A percentile compares a stretch with the other conserved stretches of the same genome.
These are phyloP conservation scores for Ceratobasidium sp. DNA, from an alignment of 1,284 basidiomycete genomes.

Conservation along the genomic window DNA sequence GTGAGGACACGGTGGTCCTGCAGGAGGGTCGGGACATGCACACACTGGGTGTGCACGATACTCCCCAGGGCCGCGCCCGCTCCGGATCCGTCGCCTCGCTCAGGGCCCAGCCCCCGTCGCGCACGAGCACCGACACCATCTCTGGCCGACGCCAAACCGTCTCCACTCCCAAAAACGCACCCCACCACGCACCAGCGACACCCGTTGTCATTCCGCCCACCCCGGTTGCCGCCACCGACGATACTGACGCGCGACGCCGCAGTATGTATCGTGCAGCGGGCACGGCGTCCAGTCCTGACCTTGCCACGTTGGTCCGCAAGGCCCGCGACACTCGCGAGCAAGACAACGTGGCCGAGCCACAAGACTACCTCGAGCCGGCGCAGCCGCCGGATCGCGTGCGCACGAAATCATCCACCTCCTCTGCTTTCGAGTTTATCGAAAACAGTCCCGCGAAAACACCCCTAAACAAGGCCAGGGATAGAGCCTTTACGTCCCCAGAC, in stretches of 20 bases:
- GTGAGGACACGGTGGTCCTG: slow-evolving; percentile 71
- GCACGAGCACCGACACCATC: slow-evolving; percentile 55
- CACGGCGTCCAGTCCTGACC: slow-evolving; percentile 87
- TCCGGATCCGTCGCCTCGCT: slow-evolving; percentile 46
- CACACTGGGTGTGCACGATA: slow-evolving; percentile 65
- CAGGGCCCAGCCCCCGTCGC: slow-evolving; percentile 53
- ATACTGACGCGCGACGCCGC: slow-evolving; percentile 71
- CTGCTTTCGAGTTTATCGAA: slow-evolving; percentile 42
- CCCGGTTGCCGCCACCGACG: slow-evolving; percentile 55
- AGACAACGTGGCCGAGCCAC: not conserved
- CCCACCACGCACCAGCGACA: slow-evolving; percentile 40
- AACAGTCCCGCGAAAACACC: slow-evolving; percentile 11
- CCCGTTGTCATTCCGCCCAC: slow-evolving; percentile 67
- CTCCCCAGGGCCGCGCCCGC: slow-evolving; percentile 51
- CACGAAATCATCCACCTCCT: slow-evolving; percentile 56
- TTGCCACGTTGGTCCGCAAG: slow-evolving; percentile 83
- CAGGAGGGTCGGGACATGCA: slow-evolving; percentile 75
- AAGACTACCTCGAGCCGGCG: slow-evolving; percentile 31
- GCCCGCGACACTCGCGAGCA: slow-evolving; percentile 70
- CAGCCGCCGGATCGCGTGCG: slow-evolving; percentile 55
- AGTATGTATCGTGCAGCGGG: slow-evolving; percentile 88
- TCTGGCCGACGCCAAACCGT: slow-evolving; percentile 27
- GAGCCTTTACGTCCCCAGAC: slow-evolving; percentile 30
- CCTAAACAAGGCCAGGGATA: slow-evolving; percentile 27
- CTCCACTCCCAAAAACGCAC: slow-evolving; percentile 15